phyloP scores from a whole-genome alignment of 2,329 filamentous ascomycete genomes.

The Zalaria obscura region DNA sequence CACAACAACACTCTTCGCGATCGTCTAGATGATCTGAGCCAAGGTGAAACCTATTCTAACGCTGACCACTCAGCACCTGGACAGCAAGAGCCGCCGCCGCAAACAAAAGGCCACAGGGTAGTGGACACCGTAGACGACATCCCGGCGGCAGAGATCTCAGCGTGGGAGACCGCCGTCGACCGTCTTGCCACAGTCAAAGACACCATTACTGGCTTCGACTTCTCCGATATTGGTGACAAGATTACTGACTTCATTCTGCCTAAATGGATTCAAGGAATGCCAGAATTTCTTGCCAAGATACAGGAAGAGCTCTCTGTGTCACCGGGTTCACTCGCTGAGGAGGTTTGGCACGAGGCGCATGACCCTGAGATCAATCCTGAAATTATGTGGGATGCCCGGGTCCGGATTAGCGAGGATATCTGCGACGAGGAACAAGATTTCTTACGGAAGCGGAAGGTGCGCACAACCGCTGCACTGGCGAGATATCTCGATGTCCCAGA shows the following conservation, averaged over 20 bases:
- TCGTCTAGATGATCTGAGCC: background rate
- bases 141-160: constrained; percentile 8
- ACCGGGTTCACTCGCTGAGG: constrained; percentile 75
- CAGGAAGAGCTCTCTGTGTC: constrained; percentile 79
- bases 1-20: background rate
- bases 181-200: constrained; percentile 12
- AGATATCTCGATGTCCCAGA: constrained; percentile 69
- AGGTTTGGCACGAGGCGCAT: constrained; percentile 86
- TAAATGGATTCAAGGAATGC: constrained; percentile 66
- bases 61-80: constrained; percentile 1
- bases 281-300: constrained; percentile 65
- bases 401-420: constrained; percentile 67
- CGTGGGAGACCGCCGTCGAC: constrained; percentile 14
- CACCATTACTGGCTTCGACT: constrained; percentile 15
- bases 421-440: constrained; percentile 75
- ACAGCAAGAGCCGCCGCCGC: constrained; percentile 11
- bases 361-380: constrained; percentile 76
- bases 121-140: constrained; percentile 7
- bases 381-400: constrained; percentile 65
- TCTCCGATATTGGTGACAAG: constrained; percentile 12
- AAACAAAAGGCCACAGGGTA: constrained; percentile 10
- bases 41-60: background rate
- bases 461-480: constrained; percentile 61
- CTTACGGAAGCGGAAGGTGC: constrained; percentile 49
- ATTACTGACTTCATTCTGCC: constrained; percentile 46